These are phyloP conservation scores for Penicillium manginii DNA, from an alignment of 495 filamentous ascomycete species.

Conservation along the genomic window DNA sequence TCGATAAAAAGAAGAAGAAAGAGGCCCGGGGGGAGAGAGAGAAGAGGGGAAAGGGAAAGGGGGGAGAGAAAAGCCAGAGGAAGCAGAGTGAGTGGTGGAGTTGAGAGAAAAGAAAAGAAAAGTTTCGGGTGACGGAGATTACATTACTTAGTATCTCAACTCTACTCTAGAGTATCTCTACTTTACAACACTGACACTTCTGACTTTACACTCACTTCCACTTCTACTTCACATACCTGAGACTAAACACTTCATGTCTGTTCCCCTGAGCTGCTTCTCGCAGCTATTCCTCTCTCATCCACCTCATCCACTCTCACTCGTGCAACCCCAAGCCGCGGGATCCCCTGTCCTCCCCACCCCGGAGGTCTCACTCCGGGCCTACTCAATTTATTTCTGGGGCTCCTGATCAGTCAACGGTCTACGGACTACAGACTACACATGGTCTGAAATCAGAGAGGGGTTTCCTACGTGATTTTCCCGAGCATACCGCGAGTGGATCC, in stretches of 20 bases:
- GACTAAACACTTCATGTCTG: no score
- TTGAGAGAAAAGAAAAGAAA: constrained; percentile 42
- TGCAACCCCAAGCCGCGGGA: constrained; percentile 10
- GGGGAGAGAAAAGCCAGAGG: constrained; percentile 23
- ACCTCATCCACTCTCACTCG: neutral
- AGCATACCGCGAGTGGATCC: constrained; percentile 19
- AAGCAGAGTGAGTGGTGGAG: constrained; percentile 36
- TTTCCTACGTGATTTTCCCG: neutral
- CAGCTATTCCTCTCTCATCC: no score
- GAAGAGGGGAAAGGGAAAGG: constrained; percentile 25
- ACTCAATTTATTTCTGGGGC: neutral
- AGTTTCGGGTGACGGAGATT: constrained; percentile 36
- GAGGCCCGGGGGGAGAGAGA: constrained; percentile 34
- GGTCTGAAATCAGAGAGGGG: neutral
- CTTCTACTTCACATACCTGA: neutral
- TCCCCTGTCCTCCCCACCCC: constrained; percentile 2
- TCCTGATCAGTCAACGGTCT: neutral
- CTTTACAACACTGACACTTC: neutral
- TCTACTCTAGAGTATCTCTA: neutral
- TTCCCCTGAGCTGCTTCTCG: neutral
- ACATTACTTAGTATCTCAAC: neutral
- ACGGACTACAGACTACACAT: neutral
- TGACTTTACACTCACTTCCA: neutral
- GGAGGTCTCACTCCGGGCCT: constrained; percentile 1
- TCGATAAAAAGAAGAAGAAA: constrained; percentile 27